Conservation (phyloP, 208 protist genomes). For the Trypanosoma boissoni region DNA sequence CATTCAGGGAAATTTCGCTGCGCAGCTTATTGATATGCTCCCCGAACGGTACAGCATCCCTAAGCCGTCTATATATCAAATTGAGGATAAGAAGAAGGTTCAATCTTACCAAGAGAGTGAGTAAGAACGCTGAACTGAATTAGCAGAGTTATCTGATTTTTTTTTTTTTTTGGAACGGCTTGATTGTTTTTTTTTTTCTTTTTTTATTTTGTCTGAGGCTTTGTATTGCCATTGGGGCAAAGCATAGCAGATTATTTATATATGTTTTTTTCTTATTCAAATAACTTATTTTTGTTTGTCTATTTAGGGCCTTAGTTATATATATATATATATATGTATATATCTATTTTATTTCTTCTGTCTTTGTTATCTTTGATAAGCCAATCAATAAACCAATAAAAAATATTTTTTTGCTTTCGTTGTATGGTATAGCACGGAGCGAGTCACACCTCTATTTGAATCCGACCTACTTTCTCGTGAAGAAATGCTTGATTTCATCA, state of each 20-base stretch:
- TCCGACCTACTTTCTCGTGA: neutral
- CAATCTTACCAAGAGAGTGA: conserved; percentile 16
- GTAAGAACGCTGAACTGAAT: neutral
- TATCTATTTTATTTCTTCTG: neutral
- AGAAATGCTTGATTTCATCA: no score
- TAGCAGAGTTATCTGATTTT: conserved; percentile 5
- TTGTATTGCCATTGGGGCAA: no score
- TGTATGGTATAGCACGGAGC: neutral
- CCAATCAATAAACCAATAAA: no score
- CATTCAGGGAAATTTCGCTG: conserved; percentile 74
- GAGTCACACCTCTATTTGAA: neutral
- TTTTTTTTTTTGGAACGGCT: neutral
- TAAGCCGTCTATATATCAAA: conserved; percentile 58
- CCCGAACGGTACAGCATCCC: conserved; percentile 75
- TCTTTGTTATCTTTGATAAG: conserved; percentile 1
- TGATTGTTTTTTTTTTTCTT: conserved; percentile 7
- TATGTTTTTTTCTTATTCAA: no score
- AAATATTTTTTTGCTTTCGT: conserved; percentile 3
- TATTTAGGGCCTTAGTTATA: no score
- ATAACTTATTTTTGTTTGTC: no score
- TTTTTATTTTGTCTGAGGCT: no score
- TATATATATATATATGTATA: neutral
- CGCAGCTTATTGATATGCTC: conserved; percentile 70
- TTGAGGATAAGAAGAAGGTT: conserved; percentile 81
- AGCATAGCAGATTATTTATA: no score